Evolutionary conservation across 2,329 filamentous ascomycete species (phyloP), one percentile per base, ranked within the genome.

Genomic region (Torrubiella hemipterigena): DNA sequence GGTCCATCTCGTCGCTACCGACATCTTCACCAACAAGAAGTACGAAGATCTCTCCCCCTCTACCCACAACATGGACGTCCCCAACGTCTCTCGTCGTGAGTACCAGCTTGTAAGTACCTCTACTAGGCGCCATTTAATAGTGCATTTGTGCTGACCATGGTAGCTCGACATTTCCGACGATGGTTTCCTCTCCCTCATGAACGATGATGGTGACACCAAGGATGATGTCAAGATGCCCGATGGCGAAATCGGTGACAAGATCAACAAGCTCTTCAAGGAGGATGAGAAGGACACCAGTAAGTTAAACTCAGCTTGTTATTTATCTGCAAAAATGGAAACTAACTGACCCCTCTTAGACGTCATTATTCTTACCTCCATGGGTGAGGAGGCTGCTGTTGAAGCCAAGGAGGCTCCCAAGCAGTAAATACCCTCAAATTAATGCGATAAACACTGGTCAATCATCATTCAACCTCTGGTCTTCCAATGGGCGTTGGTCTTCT

Each of bases 21-120:
- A 98, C 64, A 96, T 98, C 73, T 98, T 98, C 81, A 98, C 87
- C 47, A 74, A 74, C 77, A 98, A 95, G 84, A 98, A 98, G 80
- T 76, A 94, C 48, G 91, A 98, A 73, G 93, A 98, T 71, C 78
- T 98, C 42, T 95, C 80, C 65, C 91, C 91, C 50, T 98, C 91
- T 59, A 98, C 91, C 73, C 77, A 81, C 73, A 81, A 93, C 76
- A 93, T 93, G 84, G 85, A 98, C 55, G 91, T 98, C 49, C 93
- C 93, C 65, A 81, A 91, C 67, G 89, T 96, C 65, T 61, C 59
- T 51, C 87, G 89, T 56, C 74, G 72, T 64, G 89, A 95, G 72
- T 93, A 82, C 73, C 81, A 91, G 72, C 77, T 96, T 54, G 85
- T 95, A 71, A 77, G 85, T 74, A 27, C 8, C 24, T 25, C n/a